phyloP scores from a whole-genome alignment of 352 stramenopile species.

The Chrysophaeum taylorii region DNA sequence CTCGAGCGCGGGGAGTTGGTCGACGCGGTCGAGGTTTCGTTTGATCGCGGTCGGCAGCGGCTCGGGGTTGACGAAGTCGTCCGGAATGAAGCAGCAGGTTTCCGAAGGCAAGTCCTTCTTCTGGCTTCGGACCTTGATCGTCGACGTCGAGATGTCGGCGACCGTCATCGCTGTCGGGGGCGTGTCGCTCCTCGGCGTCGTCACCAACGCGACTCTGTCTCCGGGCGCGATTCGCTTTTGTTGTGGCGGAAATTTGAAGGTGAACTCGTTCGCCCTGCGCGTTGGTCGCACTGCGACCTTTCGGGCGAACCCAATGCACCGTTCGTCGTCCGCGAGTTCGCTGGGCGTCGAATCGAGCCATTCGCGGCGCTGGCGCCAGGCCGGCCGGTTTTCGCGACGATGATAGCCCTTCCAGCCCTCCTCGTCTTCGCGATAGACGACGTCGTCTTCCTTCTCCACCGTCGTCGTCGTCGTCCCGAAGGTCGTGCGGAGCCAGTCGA shows the following conservation, averaged over 20 bases:
- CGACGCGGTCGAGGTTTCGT: background rate
- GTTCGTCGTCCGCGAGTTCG: background rate
- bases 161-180: background rate
- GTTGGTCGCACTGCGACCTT: background rate
- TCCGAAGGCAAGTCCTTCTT: too few relatives aligned
- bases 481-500: background rate
- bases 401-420: background rate
- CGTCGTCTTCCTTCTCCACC: background rate
- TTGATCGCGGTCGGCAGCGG: background rate
- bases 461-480: background rate
- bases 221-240: too few relatives aligned
- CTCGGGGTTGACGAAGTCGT: constrained; percentile 5
- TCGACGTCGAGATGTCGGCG: too few relatives aligned
- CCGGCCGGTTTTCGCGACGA: background rate
- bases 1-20: background rate
- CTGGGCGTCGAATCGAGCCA: background rate
- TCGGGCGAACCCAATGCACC: background rate
- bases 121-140: too few relatives aligned
- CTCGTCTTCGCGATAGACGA: background rate
- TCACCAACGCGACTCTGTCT: too few relatives aligned
- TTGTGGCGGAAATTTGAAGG: too few relatives aligned
- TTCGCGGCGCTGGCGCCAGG: background rate
- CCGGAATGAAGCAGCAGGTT: background rate
- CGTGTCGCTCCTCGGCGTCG: too few relatives aligned
- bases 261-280: background rate